These are phyloP conservation scores for Globisporangium perplexum DNA, from an alignment of 352 stramenopile genomes.

Conservation along the genomic window DNA sequence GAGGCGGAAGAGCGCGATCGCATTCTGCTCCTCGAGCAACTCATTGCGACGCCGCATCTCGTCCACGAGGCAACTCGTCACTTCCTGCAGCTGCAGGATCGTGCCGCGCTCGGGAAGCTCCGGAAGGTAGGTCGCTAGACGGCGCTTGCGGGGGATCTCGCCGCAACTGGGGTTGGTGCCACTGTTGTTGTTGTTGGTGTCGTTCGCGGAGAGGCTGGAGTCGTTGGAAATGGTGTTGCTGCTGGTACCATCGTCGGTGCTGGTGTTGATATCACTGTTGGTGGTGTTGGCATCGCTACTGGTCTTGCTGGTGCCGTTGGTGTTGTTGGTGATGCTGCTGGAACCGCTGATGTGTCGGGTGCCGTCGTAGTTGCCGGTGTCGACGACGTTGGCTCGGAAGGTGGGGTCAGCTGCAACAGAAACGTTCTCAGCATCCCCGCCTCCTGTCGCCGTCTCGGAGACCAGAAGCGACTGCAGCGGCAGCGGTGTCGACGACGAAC, in stretches of 20 bases:
- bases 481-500: too few species aligned
- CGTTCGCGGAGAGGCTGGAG: too few species aligned
- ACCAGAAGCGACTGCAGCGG: not conserved
- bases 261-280: too few species aligned
- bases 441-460: constrained; percentile 4
- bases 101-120: constrained; percentile 2
- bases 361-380: not conserved
- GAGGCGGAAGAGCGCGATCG: constrained; percentile 54
- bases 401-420: not conserved
- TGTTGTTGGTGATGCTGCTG: not conserved
- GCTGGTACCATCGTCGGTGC: too few species aligned
- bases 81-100: constrained; percentile 20
- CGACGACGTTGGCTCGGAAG: not conserved
- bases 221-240: too few species aligned
- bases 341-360: not conserved
- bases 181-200: not conserved
- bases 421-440: constrained; percentile 5
- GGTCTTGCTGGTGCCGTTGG: too few species aligned
- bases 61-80: constrained; percentile 33
- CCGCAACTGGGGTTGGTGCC: not conserved
- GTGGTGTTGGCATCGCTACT: too few species aligned
- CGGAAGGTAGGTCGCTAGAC: constrained; percentile 1
- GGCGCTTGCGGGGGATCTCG: not conserved
- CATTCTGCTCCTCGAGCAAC: constrained; percentile 70
- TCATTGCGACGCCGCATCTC: constrained; percentile 59